Conservation (phyloP, 192 early-diverging fungal genomes). For the Umbelopsis vinacea region DNA sequence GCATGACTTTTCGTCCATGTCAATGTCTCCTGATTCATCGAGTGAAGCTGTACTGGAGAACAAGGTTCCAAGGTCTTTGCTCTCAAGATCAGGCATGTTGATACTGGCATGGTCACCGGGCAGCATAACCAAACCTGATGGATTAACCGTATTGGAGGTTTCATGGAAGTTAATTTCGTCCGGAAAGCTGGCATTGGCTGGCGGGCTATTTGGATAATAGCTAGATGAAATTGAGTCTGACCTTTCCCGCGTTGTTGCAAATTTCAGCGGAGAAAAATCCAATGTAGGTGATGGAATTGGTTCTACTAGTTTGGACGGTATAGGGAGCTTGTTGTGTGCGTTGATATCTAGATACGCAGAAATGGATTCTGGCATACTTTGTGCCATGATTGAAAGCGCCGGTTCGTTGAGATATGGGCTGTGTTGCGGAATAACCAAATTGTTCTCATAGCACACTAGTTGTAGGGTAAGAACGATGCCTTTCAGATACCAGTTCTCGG, state of each 20-base stretch:
- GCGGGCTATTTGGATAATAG: neutral
- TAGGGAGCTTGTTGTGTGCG: constrained; percentile 36
- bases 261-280: neutral
- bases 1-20: neutral
- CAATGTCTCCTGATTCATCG: neutral
- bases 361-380: constrained; percentile 29
- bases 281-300: neutral
- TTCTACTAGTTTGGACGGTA: constrained; percentile 23
- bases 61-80: neutral
- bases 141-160: neutral
- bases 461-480: constrained; percentile 49
- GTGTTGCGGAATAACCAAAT: constrained; percentile 37
- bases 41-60: neutral
- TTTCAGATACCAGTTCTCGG: constrained; percentile 56
- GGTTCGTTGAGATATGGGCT: constrained; percentile 39
- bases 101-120: neutral
- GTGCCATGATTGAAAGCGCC: constrained; percentile 25
- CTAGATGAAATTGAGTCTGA: neutral
- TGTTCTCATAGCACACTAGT: constrained; percentile 37
- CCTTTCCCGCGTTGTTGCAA: neutral
- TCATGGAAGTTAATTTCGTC: neutral
- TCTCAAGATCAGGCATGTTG: neutral
- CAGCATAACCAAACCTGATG: neutral
- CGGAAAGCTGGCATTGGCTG: neutral
- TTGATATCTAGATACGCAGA: constrained; percentile 36